Base-by-base conservation (phyloP, 768 basidiomycete genomes). In the Xerocomellus chrysenteron region DNA sequence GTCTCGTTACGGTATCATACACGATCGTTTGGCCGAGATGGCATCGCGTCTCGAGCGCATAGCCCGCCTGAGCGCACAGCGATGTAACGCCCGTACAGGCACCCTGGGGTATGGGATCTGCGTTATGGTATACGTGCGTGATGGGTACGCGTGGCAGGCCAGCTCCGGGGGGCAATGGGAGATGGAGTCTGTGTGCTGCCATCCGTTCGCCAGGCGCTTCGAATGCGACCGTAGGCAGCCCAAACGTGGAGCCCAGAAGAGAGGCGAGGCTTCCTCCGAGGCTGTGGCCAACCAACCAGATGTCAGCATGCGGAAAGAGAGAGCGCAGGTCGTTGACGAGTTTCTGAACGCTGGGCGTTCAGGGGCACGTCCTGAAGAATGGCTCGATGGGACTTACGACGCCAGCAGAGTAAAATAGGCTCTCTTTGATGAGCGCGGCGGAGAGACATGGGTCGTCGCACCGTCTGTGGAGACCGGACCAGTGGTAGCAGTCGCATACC, bases 371-470 rank as follows among this genome's bases (percentile, higher is more conserved):
- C 56, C 28, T 57, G 24, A 16, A 13, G 41, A 48, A 52, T 4
- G 26, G 39, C 11, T 16, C 28, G 47, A 47, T 50, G 42, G 28
- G 19, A 78, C 88, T 74, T 59, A 92, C 90, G 45, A 92, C 85
- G 28, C 94, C 96, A 37, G 88, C 77, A 2, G 88, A 87, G 69
- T 97, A 97, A 74, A 98, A 98, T n/a, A 97, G 73, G 63, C 88
- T 91, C 56, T 98, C 94, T 69, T 91, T 78, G 52, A 94, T 77
- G 37, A 98, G 83, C 2, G 95, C 89, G 45, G 88, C 78, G 49
- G 89, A 86, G 50, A 98, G 76, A 72, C 96, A 98, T 17, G 80
- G 79, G 50, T 85, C 81, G 59, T 92, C 87, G 70, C 96, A 98
- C 37, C 80, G 81, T 78, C 81, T 86, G 35, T 80, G 76, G 11